Evolutionary conservation across 164 flowering plant species (phyloP), one percentile per base, ranked within the genome.

Genomic region (Tetrastigma voinierianum): DNA sequence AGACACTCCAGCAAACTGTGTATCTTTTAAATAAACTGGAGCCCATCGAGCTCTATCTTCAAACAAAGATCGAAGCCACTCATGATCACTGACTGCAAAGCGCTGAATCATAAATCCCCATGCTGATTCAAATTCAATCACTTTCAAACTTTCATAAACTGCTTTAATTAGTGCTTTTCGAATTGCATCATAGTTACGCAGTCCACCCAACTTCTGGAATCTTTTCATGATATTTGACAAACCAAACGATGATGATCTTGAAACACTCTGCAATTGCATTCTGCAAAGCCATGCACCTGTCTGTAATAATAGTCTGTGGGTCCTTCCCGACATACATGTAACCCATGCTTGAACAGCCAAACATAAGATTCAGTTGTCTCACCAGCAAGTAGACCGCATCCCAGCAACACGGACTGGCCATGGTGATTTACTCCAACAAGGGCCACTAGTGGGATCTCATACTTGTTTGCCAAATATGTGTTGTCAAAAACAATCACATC

Each of bases 261-360:
- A 49, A 91, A 86, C 1, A 85, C 66, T 82, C 77, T n/a, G 78
- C 57, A 62, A 87, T 63, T 14, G 90, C 83, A 67, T 47, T 70
- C 68, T 81, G 83, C 74, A 89, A 68, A 52, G 68, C 54, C 72
- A 75, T 74, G 65, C 84, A 76, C 65, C 82, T 64, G 63, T 85
- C 87, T 11, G 91, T 85, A 43, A 88, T 75, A 46, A 91, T 82
- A n/a, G 89, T 82, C 56, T 77, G 78, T 32, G 95, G 91, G 76
- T 51, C 21, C 52, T 66, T 23, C 87, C 87, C 7, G 65, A 70
- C 71, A 77, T 71, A 60, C 84, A 81, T 14, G 78, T 70, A 40
- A 81, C 63, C 95, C 96, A 91, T 47, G 89, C 66, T 59, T 85
- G 43, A 89, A 78, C 49, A 90, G 18, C 96, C 96, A 91, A 61